Percentiles rank a stretch among this genome's conserved stretches.
Conservation (phyloP, 148 eudicot species). For the Rhododendron ferrugineum region DNA sequence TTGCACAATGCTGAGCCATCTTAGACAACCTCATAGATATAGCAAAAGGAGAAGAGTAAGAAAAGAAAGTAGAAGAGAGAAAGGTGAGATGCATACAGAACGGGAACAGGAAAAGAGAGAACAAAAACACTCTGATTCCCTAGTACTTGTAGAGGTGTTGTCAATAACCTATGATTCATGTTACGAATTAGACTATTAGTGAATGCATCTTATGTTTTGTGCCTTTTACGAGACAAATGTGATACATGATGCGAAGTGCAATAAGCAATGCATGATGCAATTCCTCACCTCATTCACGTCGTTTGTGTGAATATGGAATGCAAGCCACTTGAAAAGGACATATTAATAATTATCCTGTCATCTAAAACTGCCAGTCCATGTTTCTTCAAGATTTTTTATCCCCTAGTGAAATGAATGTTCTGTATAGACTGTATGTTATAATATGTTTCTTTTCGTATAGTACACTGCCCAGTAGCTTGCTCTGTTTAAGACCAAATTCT, state of each 20-base stretch:
- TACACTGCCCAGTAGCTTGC: neutral
- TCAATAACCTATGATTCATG: neutral
- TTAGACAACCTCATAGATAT: too few relatives aligned
- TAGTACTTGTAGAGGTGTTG: neutral
- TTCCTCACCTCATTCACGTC: neutral
- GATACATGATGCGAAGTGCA: neutral
- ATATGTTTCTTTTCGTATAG: neutral
- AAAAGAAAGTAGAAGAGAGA: too few relatives aligned
- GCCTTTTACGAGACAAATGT: neutral
- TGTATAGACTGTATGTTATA: neutral
- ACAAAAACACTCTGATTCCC: neutral
- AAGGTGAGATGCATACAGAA: neutral
- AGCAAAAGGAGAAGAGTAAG: neutral
- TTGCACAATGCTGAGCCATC: neutral
- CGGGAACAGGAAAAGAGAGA: neutral
- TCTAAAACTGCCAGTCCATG: neutral
- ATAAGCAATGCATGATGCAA: neutral
- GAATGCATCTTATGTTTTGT: neutral
- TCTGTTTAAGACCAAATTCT: too few relatives aligned
- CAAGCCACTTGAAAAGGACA: neutral
- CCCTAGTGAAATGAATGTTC: neutral
- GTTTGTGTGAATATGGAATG: neutral
- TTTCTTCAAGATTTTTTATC: neutral
- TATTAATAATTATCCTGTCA: neutral
- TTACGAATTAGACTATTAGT: neutral